phyloP scores from a whole-genome alignment of 768 basidiomycete species.

The Exidia glandulosa region DNA sequence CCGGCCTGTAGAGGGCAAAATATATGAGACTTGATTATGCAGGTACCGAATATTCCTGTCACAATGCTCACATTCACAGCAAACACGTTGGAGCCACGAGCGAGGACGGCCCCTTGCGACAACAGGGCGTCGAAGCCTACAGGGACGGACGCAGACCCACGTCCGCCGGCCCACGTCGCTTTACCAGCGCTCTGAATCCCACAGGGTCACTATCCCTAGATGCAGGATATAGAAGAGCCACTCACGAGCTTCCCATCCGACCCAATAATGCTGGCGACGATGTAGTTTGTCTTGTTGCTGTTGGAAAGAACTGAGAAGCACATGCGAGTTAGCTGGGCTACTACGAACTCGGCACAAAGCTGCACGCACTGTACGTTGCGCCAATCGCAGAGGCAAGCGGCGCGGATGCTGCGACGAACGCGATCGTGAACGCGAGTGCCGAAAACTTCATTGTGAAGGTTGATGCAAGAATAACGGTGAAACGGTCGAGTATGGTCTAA shows the following conservation, averaged over 20 bases:
- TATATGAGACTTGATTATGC: neutral
- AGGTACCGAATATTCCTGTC: neutral
- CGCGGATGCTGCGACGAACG: too few relatives aligned
- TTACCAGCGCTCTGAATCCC: slow-evolving; percentile 16
- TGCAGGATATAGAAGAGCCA: neutral
- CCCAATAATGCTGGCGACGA: slow-evolving; percentile 32
- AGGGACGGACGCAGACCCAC: neutral
- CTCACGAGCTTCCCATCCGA: slow-evolving; percentile 22
- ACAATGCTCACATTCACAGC: slow-evolving; percentile 22
- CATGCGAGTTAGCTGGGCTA: too few relatives aligned
- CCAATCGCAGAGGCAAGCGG: too few relatives aligned
- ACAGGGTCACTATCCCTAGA: too few relatives aligned
- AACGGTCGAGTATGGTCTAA: too few relatives aligned
- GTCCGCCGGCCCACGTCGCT: slow-evolving; percentile 22
- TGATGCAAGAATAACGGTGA: too few relatives aligned
- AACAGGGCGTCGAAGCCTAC: slow-evolving; percentile 30
- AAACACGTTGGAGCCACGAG: slow-evolving; percentile 22
- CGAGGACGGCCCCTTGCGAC: slow-evolving; percentile 31
- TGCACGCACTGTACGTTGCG: too few relatives aligned
- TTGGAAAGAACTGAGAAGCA: slow-evolving; percentile 44
- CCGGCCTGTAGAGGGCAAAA: slow-evolving; percentile 2
- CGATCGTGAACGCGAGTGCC: too few relatives aligned
- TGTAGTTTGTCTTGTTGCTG: slow-evolving; percentile 32
- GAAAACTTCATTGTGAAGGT: too few relatives aligned
- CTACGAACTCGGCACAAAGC: too few relatives aligned